A percentile compares a stretch with the other conserved stretches of the same genome.
Conservation (phyloP, 768 basidiomycete species). For the Termitomyces sp. region DNA sequence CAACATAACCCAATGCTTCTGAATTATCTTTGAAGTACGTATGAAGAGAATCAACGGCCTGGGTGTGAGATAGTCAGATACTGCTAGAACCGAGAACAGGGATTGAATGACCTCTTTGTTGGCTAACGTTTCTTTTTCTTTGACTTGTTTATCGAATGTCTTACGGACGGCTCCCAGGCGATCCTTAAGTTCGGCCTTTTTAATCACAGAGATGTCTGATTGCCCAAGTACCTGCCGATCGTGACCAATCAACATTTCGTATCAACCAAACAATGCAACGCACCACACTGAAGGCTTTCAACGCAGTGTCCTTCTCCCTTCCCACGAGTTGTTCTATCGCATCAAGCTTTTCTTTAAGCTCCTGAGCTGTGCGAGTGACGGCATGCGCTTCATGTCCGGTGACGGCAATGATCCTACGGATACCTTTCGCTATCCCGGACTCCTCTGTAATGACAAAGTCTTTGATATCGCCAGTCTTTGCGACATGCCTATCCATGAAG, state of each 20-base stretch:
- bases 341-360: constrained; percentile 59
- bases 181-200: constrained; percentile 78
- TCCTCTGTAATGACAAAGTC: constrained; percentile 94
- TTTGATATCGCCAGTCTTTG: constrained; percentile 96
- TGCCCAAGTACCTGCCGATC: constrained; percentile 78
- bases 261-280: constrained; percentile 19
- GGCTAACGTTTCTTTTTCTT: constrained; percentile 72
- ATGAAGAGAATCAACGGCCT: constrained; percentile 70
- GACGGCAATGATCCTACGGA: constrained; percentile 89
- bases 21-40: constrained; percentile 78
- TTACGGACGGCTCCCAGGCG: constrained; percentile 69
- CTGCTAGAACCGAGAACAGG: neutral
- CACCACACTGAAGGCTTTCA: constrained; percentile 80
- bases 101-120: constrained; percentile 66
- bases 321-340: constrained; percentile 56
- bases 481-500: constrained; percentile 68
- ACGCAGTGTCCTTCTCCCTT: constrained; percentile 81
- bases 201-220: constrained; percentile 82
- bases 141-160: constrained; percentile 79
- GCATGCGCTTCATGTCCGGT: constrained; percentile 92
- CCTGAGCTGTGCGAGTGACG: constrained; percentile 64
- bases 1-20: constrained; percentile 65
- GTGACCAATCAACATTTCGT: neutral
- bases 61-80: neutral
- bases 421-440: constrained; percentile 97